phyloP scores from a whole-genome alignment of 805 yeast species.

The Komagataella mondaviorum region DNA sequence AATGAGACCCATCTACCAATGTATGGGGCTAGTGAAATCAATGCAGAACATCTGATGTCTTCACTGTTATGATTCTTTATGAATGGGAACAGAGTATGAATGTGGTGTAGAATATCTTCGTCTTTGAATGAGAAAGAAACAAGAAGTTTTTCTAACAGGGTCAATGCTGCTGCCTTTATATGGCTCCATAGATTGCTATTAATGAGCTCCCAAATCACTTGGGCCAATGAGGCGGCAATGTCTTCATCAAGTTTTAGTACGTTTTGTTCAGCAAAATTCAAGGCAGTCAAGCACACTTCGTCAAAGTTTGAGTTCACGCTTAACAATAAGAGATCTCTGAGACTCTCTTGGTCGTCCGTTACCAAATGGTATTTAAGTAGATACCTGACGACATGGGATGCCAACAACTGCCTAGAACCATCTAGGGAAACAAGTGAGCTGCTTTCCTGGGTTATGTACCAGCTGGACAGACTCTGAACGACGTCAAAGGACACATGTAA shows the following conservation, averaged over 20 bases:
- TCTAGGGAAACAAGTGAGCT: conserved; percentile 13
- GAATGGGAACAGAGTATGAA: conserved; percentile 16
- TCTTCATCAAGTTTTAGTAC: background rate
- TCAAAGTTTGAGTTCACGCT: conserved; percentile 24
- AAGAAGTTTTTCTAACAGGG: conserved; percentile 16
- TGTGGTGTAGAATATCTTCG: conserved; percentile 8
- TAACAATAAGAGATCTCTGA: conserved; percentile 16
- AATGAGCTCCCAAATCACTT: conserved; percentile 12
- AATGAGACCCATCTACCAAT: conserved; percentile 8
- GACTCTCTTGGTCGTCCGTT: conserved; percentile 7
- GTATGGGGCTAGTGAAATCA: conserved; percentile 38
- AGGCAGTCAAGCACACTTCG: conserved; percentile 30
- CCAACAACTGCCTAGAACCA: conserved; percentile 37
- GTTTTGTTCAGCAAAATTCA: conserved; percentile 12
- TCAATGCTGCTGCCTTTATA: conserved; percentile 28
- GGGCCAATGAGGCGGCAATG: conserved; percentile 1
- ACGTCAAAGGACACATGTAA: conserved; percentile 2
- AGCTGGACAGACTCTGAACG: conserved; percentile 3
- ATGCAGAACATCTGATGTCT: conserved; percentile 29
- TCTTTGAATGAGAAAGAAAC: background rate
- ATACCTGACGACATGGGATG: conserved; percentile 18
- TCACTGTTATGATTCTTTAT: conserved; percentile 24
- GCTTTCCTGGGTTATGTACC: background rate
- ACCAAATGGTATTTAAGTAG: conserved; percentile 13
- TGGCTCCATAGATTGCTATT: conserved; percentile 23